Evolutionary conservation across 345 rosid species (phyloP).

Genomic region (Carallia brachiata): DNA sequence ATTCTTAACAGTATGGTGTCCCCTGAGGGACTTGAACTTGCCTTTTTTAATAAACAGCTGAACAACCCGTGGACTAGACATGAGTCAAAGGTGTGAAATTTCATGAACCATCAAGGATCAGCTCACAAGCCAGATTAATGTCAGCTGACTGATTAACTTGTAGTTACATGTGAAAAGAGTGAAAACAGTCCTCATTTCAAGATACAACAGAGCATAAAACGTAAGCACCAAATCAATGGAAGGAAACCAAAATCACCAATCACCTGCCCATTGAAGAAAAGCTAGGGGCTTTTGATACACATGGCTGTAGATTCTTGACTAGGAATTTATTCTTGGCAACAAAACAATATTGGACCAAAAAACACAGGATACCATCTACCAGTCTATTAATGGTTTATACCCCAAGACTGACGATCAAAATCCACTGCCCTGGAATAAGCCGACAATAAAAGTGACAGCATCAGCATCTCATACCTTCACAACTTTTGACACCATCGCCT

Average conservation of each 20-base stretch:
- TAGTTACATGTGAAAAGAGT: not conserved
- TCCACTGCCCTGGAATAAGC: not conserved
- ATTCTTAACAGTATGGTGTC: no score
- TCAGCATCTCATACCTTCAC: constrained; percentile 58
- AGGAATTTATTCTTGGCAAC: not conserved
- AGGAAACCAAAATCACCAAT: not conserved
- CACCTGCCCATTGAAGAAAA: not conserved
- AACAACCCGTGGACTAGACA: not conserved
- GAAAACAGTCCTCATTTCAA: not conserved
- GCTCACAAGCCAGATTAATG: not conserved
- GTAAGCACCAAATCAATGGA: not conserved
- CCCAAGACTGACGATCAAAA: not conserved
- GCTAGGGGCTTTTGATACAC: not conserved
- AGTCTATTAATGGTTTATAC: not conserved
- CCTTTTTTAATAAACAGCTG: not conserved
- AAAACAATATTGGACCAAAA: not conserved
- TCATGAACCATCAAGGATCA: not conserved
- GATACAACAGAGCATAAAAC: not conserved
- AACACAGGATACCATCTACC: not conserved
- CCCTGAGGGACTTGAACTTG: not conserved
- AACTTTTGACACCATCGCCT: constrained; percentile 83
- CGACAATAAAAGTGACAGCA: not conserved
- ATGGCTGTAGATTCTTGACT: no score
- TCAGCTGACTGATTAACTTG: not conserved
- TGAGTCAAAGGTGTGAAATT: not conserved